These are phyloP conservation scores for Talaromyces stipitatus DNA, from an alignment of 495 filamentous ascomycete species.

Conservation along the genomic window DNA sequence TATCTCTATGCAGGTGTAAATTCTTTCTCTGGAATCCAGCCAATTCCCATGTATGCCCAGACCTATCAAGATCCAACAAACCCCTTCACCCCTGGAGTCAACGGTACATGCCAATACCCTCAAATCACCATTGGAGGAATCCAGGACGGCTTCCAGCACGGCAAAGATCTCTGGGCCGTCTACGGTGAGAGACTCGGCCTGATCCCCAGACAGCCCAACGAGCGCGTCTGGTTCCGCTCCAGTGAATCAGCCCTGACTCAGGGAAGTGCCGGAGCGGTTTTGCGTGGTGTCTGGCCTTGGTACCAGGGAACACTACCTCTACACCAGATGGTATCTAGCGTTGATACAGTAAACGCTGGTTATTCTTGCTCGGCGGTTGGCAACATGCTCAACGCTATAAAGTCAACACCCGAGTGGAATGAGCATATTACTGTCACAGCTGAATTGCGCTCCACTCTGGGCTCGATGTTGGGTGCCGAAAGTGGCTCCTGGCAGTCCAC, in stretches of 20 bases:
- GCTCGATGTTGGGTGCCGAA: conserved; percentile 27
- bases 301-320: conserved; percentile 27
- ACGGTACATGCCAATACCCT: conserved; percentile 36
- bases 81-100: conserved; percentile 27
- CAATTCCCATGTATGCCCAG: conserved; percentile 31
- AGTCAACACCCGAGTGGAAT: conserved; percentile 28
- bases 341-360: conserved; percentile 33
- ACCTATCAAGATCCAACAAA: conserved; percentile 32
- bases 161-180: conserved; percentile 29
- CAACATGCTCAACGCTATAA: conserved; percentile 16
- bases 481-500: conserved; percentile 26
- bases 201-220: conserved; percentile 20
- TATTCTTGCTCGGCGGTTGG: conserved; percentile 25
- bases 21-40: conserved; percentile 12
- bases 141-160: conserved; percentile 35
- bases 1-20: conserved; percentile 29
- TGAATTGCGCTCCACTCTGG: conserved; percentile 22
- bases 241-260: conserved; percentile 31
- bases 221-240: conserved; percentile 32
- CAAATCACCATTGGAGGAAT: conserved; percentile 37
- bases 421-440: conserved; percentile 28
- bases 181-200: conserved; percentile 29
- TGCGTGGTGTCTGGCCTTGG: conserved; percentile 32
- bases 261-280: conserved; percentile 29
- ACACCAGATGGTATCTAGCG: conserved; percentile 28